Conservation (phyloP, 2,329 filamentous ascomycete species). For the Aureobasidium sp. region DNA sequence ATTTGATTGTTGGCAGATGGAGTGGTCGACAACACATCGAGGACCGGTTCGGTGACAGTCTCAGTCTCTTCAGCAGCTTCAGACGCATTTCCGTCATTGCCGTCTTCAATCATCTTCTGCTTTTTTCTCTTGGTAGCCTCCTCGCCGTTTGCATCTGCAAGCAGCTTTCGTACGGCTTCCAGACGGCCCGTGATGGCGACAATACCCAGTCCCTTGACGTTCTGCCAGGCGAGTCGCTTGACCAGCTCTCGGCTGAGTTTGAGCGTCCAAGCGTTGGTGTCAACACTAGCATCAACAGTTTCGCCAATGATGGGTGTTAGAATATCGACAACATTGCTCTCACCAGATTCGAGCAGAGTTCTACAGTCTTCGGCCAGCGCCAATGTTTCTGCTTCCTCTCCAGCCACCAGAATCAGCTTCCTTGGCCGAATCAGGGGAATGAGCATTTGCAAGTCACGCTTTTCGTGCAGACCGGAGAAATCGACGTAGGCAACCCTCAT, state of each 20-base stretch:
- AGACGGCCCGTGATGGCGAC: constrained; percentile 81
- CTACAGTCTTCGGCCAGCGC: constrained; percentile 74
- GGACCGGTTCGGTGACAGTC: constrained; percentile 38
- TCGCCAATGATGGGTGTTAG: constrained; percentile 73
- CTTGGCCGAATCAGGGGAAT: constrained; percentile 89
- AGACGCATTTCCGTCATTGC: constrained; percentile 34
- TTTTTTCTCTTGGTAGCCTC: constrained; percentile 37
- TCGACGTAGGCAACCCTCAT: constrained; percentile 81
- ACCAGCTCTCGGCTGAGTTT: constrained; percentile 80
- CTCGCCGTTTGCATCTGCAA: constrained; percentile 35
- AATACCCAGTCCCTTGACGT: constrained; percentile 79
- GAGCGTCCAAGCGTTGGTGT: constrained; percentile 95
- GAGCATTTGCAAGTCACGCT: constrained; percentile 86
- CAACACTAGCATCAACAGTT: constrained; percentile 81
- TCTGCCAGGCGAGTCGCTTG: constrained; percentile 88
- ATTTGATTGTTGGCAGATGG: constrained; percentile 58
- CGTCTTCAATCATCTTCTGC: constrained; percentile 47
- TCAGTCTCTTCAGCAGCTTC: constrained; percentile 44
- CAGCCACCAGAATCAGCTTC: constrained; percentile 88
- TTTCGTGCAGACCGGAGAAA: constrained; percentile 87
- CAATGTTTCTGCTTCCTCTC: constrained; percentile 69
- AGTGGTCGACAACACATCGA: constrained; percentile 53
- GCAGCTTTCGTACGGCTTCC: constrained; percentile 38
- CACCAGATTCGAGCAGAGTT: constrained; percentile 50
- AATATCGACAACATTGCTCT: constrained; percentile 49